Evolutionary conservation across 306 rosid genomes (phyloP).

Genomic region (Inga leiocalycina): DNA sequence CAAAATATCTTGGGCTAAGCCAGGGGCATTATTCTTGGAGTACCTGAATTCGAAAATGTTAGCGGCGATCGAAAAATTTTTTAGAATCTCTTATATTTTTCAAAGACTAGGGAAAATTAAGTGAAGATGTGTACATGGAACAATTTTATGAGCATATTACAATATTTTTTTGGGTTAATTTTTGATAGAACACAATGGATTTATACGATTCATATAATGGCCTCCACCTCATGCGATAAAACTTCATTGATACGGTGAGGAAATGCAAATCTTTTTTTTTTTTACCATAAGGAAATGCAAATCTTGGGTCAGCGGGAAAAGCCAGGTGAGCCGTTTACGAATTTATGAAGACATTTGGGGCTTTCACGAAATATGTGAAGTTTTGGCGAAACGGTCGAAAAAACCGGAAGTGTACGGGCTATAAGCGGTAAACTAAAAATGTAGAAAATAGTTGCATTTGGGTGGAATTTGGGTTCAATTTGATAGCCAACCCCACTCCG

Average conservation of each 20-base stretch:
- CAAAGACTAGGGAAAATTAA: background rate
- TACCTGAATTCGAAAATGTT: background rate
- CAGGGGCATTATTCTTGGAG: background rate
- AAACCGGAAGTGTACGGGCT: constrained; percentile 45
- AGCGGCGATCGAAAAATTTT: fast-evolving
- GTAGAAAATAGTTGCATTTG: constrained; percentile 48
- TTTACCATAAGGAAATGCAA: constrained; percentile 38
- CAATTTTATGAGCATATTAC: too few relatives aligned
- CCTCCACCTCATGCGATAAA: too few relatives aligned
- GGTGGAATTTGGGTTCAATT: constrained; percentile 63
- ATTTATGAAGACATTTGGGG: background rate
- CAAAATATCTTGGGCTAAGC: background rate
- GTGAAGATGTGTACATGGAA: background rate
- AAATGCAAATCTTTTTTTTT: constrained; percentile 34
- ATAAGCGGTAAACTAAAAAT: constrained; percentile 39
- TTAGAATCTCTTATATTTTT: too few relatives aligned
- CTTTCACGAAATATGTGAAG: background rate
- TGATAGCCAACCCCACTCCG: constrained; percentile 34
- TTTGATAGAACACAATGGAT: too few relatives aligned
- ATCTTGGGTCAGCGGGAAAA: constrained; percentile 35
- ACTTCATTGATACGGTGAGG: constrained; percentile 34
- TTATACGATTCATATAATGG: too few relatives aligned
- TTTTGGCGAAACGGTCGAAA: constrained; percentile 46
- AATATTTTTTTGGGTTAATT: too few relatives aligned
- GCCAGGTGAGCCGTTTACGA: constrained; percentile 46